phyloP scores from a whole-genome alignment of 257 asterid genomes.

The Solanum virginianum region DNA sequence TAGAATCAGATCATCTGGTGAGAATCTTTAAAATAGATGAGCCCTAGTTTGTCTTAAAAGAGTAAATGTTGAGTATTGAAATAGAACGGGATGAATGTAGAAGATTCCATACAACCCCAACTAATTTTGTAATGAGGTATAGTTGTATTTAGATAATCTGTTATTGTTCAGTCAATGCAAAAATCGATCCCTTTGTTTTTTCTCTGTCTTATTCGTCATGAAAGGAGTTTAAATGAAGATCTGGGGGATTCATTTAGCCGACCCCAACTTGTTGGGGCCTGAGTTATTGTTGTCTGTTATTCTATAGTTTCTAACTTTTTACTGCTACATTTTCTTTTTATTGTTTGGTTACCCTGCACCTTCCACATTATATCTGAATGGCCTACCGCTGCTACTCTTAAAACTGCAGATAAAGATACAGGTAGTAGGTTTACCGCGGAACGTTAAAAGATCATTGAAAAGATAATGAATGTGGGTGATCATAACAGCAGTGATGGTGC shows the following conservation, averaged over 20 bases:
- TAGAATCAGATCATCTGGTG: neutral
- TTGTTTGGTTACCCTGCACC: neutral
- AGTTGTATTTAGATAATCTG: neutral
- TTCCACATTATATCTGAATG: neutral
- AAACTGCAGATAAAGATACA: neutral
- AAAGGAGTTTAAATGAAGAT: neutral
- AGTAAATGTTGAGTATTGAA: neutral
- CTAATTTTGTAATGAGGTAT: neutral
- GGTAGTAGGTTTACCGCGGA: neutral
- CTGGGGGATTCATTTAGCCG: neutral
- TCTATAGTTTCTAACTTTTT: neutral
- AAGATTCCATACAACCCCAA: neutral
- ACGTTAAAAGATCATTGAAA: neutral
- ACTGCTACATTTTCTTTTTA: neutral
- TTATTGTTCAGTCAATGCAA: neutral
- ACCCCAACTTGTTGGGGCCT: neutral
- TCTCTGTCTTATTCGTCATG: neutral
- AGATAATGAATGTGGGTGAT: slow-evolving; percentile 20
- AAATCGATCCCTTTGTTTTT: neutral
- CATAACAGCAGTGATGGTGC: slow-evolving; percentile 13
- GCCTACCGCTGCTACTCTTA: neutral
- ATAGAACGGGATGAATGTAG: neutral
- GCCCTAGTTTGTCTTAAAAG: neutral
- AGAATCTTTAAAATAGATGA: neutral
- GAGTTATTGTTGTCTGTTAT: neutral